Conservation (phyloP, 2,329 filamentous ascomycete species). For the Tolypocladium album region DNA sequence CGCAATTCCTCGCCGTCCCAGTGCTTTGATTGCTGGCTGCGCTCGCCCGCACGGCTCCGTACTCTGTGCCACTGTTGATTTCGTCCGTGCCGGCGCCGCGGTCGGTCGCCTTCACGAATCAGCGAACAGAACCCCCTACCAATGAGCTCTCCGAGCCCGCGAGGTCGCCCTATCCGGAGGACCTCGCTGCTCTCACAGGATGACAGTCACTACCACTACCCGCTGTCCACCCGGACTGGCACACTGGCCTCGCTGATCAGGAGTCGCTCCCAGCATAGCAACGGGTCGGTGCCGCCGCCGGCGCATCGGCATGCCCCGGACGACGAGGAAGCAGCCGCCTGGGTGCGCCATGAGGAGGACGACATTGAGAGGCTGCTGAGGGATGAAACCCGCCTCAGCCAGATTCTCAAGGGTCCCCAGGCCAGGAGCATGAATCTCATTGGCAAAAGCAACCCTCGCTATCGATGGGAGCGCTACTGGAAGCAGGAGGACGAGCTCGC, state of each 20-base stretch:
- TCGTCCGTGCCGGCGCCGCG: background rate
- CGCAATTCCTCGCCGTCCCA: background rate
- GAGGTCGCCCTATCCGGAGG: constrained; percentile 14
- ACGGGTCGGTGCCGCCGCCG: constrained; percentile 13
- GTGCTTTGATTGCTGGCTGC: background rate
- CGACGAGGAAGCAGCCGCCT: constrained; percentile 20
- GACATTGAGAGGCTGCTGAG: constrained; percentile 31
- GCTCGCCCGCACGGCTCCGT: background rate
- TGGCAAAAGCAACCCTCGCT: constrained; percentile 76
- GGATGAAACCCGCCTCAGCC: constrained; percentile 48
- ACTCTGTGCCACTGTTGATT: background rate
- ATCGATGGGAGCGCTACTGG: constrained; percentile 81
- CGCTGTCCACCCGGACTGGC: constrained; percentile 24
- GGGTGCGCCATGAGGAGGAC: constrained; percentile 25
- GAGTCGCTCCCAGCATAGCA: constrained; percentile 24
- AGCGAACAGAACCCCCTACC: background rate
- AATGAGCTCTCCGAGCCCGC: constrained; percentile 19
- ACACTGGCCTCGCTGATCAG: constrained; percentile 27
- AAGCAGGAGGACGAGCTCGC: constrained; percentile 67
- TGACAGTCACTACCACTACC: constrained; percentile 18
- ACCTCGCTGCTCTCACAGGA: constrained; percentile 21
- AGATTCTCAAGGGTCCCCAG: constrained; percentile 54
- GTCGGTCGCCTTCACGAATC: background rate
- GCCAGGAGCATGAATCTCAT: constrained; percentile 80
- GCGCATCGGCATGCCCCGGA: constrained; percentile 11